Evolutionary conservation across 371 early-diverging fungal species (phyloP).

Genomic region (Circinella umbellata): DNA sequence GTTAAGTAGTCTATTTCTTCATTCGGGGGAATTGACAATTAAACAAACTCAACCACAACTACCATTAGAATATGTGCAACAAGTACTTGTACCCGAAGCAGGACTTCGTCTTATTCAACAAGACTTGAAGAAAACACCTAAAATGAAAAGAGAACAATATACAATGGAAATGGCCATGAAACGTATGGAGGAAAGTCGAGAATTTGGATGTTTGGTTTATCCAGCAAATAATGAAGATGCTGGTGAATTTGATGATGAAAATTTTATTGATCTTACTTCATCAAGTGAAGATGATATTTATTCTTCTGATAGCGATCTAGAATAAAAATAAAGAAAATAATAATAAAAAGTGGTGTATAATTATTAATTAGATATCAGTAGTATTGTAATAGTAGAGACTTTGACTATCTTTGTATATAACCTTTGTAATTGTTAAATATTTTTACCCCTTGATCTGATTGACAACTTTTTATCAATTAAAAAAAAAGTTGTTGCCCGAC

Average conservation of each 20-base stretch:
- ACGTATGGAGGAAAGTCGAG: slow-evolving; percentile 56
- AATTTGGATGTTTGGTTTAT: slow-evolving; percentile 55
- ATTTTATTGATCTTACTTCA: slow-evolving; percentile 1
- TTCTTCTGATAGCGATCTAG: not conserved
- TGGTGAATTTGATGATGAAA: slow-evolving; percentile 10
- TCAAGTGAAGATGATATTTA: slow-evolving; percentile 1
- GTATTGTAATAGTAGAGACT: not conserved
- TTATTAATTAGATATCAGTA: not conserved
- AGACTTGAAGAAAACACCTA: slow-evolving; percentile 31
- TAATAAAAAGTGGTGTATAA: no score
- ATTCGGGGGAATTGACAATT: slow-evolving; percentile 36
- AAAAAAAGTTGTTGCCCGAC: no score
- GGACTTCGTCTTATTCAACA: slow-evolving; percentile 58
- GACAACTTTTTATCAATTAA: not conserved
- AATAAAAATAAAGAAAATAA: not conserved
- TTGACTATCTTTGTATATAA: no score
- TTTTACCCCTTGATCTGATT: not conserved
- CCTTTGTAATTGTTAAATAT: not conserved
- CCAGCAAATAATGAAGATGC: slow-evolving; percentile 29
- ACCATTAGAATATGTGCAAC: slow-evolving; percentile 64
- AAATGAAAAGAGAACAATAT: slow-evolving; percentile 6
- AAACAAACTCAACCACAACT: slow-evolving; percentile 47
- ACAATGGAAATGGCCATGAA: slow-evolving; percentile 36
- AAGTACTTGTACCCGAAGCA: slow-evolving; percentile 66
- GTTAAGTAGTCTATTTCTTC: slow-evolving; percentile 41